These are phyloP conservation scores for Pouteria glomerata DNA, from an alignment of 148 eudicot species.

Conservation along the genomic window DNA sequence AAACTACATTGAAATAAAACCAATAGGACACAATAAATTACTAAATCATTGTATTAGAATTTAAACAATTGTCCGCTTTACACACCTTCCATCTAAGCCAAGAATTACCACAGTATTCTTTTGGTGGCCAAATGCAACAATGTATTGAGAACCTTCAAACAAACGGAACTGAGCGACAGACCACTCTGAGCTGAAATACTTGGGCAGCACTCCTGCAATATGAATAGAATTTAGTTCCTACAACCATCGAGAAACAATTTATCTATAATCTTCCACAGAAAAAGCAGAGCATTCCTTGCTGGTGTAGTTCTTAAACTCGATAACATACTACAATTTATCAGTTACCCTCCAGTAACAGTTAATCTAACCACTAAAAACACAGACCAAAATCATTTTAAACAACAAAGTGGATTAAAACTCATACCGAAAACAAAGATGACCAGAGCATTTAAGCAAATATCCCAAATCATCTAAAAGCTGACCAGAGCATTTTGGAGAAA, in stretches of 20 bases:
- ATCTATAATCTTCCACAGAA: not conserved
- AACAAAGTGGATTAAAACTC: not conserved
- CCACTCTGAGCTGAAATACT: constrained; percentile 93
- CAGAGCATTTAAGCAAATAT: not conserved
- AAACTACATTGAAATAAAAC: not conserved
- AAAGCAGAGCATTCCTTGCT: not conserved
- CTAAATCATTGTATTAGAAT: not conserved
- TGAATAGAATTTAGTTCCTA: constrained; percentile 2
- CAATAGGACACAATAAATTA: not conserved
- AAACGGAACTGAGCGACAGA: constrained; percentile 82
- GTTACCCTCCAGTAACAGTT: not conserved
- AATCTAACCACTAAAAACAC: not conserved
- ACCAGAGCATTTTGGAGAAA: not conserved
- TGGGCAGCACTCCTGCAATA: constrained; percentile 72
- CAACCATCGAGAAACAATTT: not conserved
- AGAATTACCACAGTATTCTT: constrained; percentile 74
- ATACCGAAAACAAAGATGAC: not conserved
- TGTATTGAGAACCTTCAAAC: constrained; percentile 70
- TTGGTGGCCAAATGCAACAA: constrained; percentile 86
- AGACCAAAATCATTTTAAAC: not conserved
- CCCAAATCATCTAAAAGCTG: not conserved
- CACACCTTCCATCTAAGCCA: constrained; percentile 89
- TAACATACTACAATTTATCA: not conserved
- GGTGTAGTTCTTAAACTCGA: not conserved
- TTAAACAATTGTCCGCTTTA: not conserved